Base-by-base conservation (phyloP, 352 stramenopile genomes). In the Lagenidium giganteum region DNA sequence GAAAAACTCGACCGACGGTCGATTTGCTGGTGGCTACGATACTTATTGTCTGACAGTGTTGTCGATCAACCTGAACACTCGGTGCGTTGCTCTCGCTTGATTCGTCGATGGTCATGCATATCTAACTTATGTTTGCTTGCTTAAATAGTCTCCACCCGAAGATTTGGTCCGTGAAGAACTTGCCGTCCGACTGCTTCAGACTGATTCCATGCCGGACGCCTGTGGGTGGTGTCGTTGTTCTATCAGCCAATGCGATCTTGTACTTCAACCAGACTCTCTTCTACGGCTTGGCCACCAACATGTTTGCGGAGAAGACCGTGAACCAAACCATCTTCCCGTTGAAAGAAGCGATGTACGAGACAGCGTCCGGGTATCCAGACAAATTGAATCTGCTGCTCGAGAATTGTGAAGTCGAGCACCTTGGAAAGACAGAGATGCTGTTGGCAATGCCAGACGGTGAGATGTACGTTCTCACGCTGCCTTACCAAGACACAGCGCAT, bases 201-300 rank as follows among this genome's bases (percentile, higher is more conserved):
- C 49, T 94, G 11, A 79, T 89, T 17, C 75, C 82, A 8, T 92
- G 79, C 31, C 72, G 65, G 44, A 67, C 71, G 18, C 80, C 82
- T 0, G 58, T 94, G 1, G 82, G 82, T 24, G 82, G 82, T 11
- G 82, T 78, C 3, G 61, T 94, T 4, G 68, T 94, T 11, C 59
- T 91, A 17, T 84, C 79, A 3, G 68, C 81, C 7, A 90, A 91
- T 29, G 79, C 82, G 7, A 71, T 94, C 23, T 50, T 94, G 12
- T 94, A 94, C 42, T 94, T 88, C 46, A 94, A 94, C 53, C 82
- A 94, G 49, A 94, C 81, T 4, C 77, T 90, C 61, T 92, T 91
- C 51, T 64, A 87, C 37, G 82, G 82, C 1, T 45, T 88, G 11
- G 71, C 73, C 0, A 79, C 72, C 5, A 94, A 85, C 26, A 44